Conservation (phyloP, 129 eudicot genomes). For the Escallonia rubra region DNA sequence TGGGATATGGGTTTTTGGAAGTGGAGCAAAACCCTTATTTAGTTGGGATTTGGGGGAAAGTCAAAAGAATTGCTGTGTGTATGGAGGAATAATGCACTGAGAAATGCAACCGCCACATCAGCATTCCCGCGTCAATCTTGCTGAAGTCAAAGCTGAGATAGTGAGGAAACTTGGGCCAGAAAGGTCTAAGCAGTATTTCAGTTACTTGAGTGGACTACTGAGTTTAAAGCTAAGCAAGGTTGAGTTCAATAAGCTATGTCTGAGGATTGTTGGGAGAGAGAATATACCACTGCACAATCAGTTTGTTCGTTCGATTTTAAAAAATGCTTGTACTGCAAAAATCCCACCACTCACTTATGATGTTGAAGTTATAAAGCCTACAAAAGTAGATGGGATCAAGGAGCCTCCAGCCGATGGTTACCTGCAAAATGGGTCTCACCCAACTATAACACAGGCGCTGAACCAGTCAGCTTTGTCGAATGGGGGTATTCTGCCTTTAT, state of each 20-base stretch:
- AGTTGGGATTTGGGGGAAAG: conserved; percentile 21
- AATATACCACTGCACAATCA: conserved; percentile 82
- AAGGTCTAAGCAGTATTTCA: conserved; percentile 61
- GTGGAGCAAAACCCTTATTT: conserved; percentile 51
- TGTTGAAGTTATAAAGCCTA: conserved; percentile 21
- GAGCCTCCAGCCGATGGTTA: conserved; percentile 33
- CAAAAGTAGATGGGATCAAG: conserved; percentile 28
- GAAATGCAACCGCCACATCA: conserved; percentile 75
- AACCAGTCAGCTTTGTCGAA: conserved; percentile 50
- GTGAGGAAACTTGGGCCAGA: conserved; percentile 66
- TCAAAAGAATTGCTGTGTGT: conserved; percentile 12
- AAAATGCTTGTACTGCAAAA: conserved; percentile 62
- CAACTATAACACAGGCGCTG: conserved; percentile 28
- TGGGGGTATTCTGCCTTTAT: conserved; percentile 62
- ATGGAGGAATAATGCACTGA: conserved; percentile 41
- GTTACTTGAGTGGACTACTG: conserved; percentile 50
- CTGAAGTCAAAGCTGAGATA: conserved; percentile 63
- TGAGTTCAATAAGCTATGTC: conserved; percentile 71
- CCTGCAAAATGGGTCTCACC: conserved; percentile 44
- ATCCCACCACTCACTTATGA: conserved; percentile 32
- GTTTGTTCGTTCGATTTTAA: conserved; percentile 61
- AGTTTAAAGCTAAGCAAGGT: conserved; percentile 58
- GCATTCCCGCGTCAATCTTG: conserved; percentile 61
- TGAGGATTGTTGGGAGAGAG: conserved; percentile 71
- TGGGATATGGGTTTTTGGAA: conserved; percentile 42